These are phyloP conservation scores for Plasmodium adleri DNA, from an alignment of 169 alveolate species.

Conservation along the genomic window DNA sequence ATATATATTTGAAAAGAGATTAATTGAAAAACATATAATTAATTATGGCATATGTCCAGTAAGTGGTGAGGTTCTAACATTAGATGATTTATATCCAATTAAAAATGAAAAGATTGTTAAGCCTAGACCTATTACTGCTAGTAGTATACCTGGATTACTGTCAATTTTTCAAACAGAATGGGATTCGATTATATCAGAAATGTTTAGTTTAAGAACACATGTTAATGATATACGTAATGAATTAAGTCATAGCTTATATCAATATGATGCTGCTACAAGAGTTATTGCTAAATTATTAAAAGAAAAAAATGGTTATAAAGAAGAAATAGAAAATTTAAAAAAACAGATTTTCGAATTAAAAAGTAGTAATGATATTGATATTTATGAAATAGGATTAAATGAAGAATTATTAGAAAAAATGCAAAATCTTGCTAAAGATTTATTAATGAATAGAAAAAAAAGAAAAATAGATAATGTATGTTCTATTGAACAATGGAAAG, in stretches of 20 bases:
- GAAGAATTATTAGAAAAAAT: conserved; percentile 78
- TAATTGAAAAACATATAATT: conserved; percentile 88
- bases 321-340: conserved; percentile 87
- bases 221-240: conserved; percentile 92
- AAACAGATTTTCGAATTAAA: conserved; percentile 84
- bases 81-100: conserved; percentile 85
- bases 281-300: conserved; percentile 96
- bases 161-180: conserved; percentile 95
- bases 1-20: conserved; percentile 87
- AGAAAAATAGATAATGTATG: conserved; percentile 76
- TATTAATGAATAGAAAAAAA: conserved; percentile 83
- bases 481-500: conserved; percentile 64
- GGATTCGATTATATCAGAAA: conserved; percentile 96
- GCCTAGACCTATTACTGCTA: conserved; percentile 94
- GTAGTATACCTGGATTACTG: conserved; percentile 95
- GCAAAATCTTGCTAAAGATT: conserved; percentile 81
- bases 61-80: conserved; percentile 85
- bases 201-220: conserved; percentile 91
- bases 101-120: conserved; percentile 85
- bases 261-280: conserved; percentile 99
- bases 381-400: conserved; percentile 78
- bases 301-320: conserved; percentile 95
- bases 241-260: conserved; percentile 96
- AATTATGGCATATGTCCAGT: conserved; percentile 88
- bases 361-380: conserved; percentile 78